Evolutionary conservation across 371 early-diverging fungal genomes (phyloP), one percentile per base, ranked within the genome.

Genomic region (Zopfochytrium polystomum): DNA sequence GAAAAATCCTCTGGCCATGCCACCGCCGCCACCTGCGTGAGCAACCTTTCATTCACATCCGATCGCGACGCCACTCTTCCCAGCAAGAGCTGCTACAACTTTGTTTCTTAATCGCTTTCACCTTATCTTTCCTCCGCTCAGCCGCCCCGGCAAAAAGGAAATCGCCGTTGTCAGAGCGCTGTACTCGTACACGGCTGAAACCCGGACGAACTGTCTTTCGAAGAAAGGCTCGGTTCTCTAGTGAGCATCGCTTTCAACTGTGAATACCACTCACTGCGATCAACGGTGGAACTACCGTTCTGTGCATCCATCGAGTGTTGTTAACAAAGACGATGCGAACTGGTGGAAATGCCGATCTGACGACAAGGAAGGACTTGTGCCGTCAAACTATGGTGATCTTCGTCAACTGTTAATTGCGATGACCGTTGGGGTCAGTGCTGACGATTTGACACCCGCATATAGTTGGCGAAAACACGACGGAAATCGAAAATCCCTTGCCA

Each of bases 321-420:
- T 80, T 20, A 57, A 72, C 48, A 77, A 80, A 50, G 68, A 75
- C 35, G 74, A 75, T 56, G 63, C 66, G 2, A 66, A 73, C 52
- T 81, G 81, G 81, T 81, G 81, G 81, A 75, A 71, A 54, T 76
- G 77, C 56, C 56, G 72, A 27, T 62, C 59, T n/a, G 74, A 64
- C 20, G 77, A 73, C 38, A 67, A 65, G 51, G 76, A 76, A 51
- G 79, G 81, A 9, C 56, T 78, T 38, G 81, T 80, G 9, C 81
- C 81, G 1, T 57, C 69, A 20, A 75, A 72, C 38, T 80, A 80
- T 52, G 75, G 76, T 77, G 63, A 48, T 4, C 22, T n/a, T n/a
- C 3, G 20, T 3, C 22, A 38, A 33, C 33, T 9, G 26, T 53
- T 5, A 27, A 46, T 5, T 20, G 23, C 9, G 32, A 46, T 46